Base-by-base conservation (phyloP, 305 asterid species). In the Andrographis paniculata region DNA sequence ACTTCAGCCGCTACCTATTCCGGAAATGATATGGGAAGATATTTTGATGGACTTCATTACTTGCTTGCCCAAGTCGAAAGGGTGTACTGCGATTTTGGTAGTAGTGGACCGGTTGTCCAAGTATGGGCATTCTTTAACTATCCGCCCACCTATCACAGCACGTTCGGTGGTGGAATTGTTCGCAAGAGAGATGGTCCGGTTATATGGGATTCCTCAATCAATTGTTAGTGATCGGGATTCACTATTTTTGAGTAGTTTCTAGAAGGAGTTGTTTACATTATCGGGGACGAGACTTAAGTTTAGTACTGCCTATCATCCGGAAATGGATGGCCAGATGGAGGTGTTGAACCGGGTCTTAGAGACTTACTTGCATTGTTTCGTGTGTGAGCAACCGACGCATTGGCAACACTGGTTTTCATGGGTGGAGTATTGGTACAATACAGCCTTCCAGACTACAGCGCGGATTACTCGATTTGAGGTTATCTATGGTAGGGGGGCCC, bases 201-300 rank as follows among this genome's bases (percentile, higher is more conserved):
- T 42, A 2, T 20, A 42, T 42, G 46, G 46, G 18, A 14, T 14
- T 42, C 19, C 46, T 42, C 46, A 42, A 20, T 9, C 46, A 42
- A 4, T 42, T 14, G 12, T n/a, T n/a, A n/a, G n/a, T n/a, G n/a
- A n/a, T n/a, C n/a, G n/a, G n/a, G n/a, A n/a, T n/a, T n/a, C n/a
- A n/a, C n/a, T n/a, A n/a, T n/a, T n/a, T n/a, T n/a, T n/a, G n/a
- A n/a, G n/a, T n/a, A n/a, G n/a, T n/a, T n/a, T n/a, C n/a, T 42
- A 20, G 46, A 16, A 42, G 17, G 46, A 42, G 9, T 42, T 13
- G 9, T 42, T 42, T 9, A 4, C 4, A 3, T 14, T 14, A 42
- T 20, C n/a, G 9, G 46, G 17, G 12, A 42, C 46, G 2, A 14
- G 9, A 42, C 18, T 42, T 4, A 14, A 17, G 46, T 13, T 42